Base-by-base conservation (phyloP, 345 rosid species). In the Ricinus communis region DNA sequence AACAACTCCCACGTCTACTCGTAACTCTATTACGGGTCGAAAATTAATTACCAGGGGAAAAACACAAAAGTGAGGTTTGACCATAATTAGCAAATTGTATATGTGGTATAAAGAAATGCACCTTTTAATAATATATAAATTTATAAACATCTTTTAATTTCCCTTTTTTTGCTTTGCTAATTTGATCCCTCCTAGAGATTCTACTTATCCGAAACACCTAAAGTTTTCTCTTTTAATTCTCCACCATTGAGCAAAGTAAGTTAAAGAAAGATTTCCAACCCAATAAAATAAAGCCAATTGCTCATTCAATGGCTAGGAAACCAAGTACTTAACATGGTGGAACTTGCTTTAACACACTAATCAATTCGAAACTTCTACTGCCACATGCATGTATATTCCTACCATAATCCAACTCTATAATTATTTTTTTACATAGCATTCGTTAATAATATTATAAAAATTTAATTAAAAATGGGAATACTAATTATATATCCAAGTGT, bases 241-340 rank as follows among this genome's bases (percentile, higher is more conserved):
- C 60, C 49, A 43, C 65, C 55, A 24, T 24, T 22, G 19, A 61
- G 45, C 47, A 49, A 59, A 49, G 1, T 8, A n/a, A 50, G 15
- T 31, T 28, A 49, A 30, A 3, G 25, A 22, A 7, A 22, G 36
- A 11, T 22, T 8, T 19, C 45, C 4, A 3, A 22, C 16, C 59
- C 28, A 24, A 41, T 52, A 18, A 19, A 49, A 30, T 28, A 30
- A 46, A 46, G 22, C 2, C 30, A 55, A 28, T 58, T 58, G 56
- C 71, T 40, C 25, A 15, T 68, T 59, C 66, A 58, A 59, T 70
- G 66, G 73, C 4, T 70, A 15, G 16, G 22, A 57, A 69, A 47
- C 12, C 30, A 13, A 45, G 31, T 9, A 66, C 9, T 41, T 55
- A 30, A 18, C 61, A 43, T 49, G 15, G 14, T 31, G 40, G 55